phyloP scores from a whole-genome alignment of 2,329 filamentous ascomycete species.

The Aspergillus hiratsukae region DNA sequence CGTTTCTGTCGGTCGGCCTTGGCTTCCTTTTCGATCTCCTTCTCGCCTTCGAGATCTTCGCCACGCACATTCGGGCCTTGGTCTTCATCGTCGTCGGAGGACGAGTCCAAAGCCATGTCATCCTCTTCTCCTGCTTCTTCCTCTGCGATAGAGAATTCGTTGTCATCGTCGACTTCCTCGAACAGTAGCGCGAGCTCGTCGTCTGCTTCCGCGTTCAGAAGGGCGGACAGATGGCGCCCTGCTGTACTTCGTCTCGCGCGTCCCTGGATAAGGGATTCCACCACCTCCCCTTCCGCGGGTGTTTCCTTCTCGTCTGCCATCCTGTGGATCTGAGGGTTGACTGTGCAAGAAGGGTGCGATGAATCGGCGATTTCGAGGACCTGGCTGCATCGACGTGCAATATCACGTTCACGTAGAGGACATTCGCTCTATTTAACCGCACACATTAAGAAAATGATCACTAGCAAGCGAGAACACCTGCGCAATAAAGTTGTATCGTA shows the following conservation, averaged over 20 bases:
- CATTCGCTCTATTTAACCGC: neutral
- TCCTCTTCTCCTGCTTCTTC: slow-evolving; percentile 55
- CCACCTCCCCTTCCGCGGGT: slow-evolving; percentile 21
- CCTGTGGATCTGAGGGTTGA: slow-evolving; percentile 3
- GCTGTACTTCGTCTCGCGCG: slow-evolving; percentile 75
- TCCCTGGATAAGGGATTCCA: slow-evolving; percentile 32
- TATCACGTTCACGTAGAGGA: neutral
- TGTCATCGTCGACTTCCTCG: slow-evolving; percentile 60
- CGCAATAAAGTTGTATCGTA: neutral
- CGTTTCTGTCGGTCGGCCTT: slow-evolving; percentile 73
- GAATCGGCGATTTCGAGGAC: neutral
- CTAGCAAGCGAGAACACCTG: neutral
- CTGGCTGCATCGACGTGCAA: neutral
- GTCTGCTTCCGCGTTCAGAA: slow-evolving; percentile 72
- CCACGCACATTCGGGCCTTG: slow-evolving; percentile 52
- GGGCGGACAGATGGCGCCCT: slow-evolving; percentile 74
- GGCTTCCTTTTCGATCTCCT: slow-evolving; percentile 73
- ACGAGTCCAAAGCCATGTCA: slow-evolving; percentile 82
- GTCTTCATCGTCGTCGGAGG: slow-evolving; percentile 77
- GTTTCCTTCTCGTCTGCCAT: slow-evolving; percentile 25
- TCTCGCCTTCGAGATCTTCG: slow-evolving; percentile 81
- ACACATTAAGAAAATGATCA: neutral
- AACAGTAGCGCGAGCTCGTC: slow-evolving; percentile 58
- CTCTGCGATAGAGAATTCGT: slow-evolving; percentile 37
- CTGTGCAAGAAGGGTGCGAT: slow-evolving; percentile 2